phyloP scores from a whole-genome alignment of 2,329 filamentous ascomycete species.

The Bertia moriformis region DNA sequence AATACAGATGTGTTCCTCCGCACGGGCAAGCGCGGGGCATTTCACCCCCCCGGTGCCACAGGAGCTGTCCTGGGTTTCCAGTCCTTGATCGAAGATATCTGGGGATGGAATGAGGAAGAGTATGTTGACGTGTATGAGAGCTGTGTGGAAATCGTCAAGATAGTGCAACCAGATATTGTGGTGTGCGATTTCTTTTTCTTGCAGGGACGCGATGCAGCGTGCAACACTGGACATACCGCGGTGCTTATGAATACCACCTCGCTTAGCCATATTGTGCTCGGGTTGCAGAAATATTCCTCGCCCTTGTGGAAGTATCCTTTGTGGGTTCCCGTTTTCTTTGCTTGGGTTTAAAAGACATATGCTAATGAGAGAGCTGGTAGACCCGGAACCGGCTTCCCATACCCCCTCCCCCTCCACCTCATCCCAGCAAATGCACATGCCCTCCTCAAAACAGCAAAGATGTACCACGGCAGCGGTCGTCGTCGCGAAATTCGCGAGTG shows the following conservation, averaged over 20 bases:
- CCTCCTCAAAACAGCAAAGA: not conserved
- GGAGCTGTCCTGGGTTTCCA: not conserved
- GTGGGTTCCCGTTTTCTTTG: too few relatives aligned
- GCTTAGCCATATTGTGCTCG: not conserved
- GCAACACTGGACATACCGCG: not conserved
- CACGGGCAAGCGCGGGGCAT: not conserved
- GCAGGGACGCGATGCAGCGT: not conserved
- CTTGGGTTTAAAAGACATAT: too few relatives aligned
- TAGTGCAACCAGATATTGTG: not conserved
- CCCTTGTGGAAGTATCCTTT: not conserved
- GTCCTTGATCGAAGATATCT: not conserved
- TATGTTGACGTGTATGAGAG: not conserved
- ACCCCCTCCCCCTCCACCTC: constrained; percentile 5
- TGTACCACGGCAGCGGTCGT: not conserved
- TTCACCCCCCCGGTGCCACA: not conserved
- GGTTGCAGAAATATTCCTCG: not conserved
- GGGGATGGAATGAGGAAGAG: not conserved
- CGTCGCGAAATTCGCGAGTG: constrained; percentile 8
- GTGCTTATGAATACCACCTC: not conserved
- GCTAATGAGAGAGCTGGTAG: not conserved
- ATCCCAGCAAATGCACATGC: constrained; percentile 4
- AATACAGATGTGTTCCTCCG: not conserved
- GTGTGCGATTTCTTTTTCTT: not conserved
- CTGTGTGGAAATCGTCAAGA: not conserved
- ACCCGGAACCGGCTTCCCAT: constrained; percentile 4